Evolutionary conservation across 345 rosid genomes (phyloP), one percentile per base, ranked within the genome.

Genomic region (Combretum micranthum): DNA sequence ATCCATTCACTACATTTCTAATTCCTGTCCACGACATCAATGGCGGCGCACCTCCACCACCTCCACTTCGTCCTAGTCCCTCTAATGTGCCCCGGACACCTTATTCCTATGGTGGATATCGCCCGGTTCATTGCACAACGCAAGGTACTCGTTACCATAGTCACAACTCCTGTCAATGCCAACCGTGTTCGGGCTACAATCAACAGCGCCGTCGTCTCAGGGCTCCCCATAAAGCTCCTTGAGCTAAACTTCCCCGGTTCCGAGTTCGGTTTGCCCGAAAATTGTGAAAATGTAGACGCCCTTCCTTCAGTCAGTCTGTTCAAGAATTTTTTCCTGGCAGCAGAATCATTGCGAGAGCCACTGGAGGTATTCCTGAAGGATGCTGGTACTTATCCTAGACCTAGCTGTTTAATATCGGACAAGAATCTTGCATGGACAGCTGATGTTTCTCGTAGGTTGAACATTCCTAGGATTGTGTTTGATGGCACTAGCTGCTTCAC

Each of bases 341-440:
- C 43, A 4, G 43, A 37, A 19, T 19, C 45, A 57, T 15, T 61
- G 57, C 63, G 15, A 60, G 58, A 62, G 17, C 78, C 71, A 1
- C 65, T 70, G 0, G 75, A 77, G 51, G 65, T 68, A 43, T 62
- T 72, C 49, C 61, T 80, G 13, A 48, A 66, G 47, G 69, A 68
- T 4, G 72, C 51, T 77, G 20, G n/a, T n/a, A 32, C 39, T 32
- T 20, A 46, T 17, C 83, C 77, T 0, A 47, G 18, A 50, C 83
- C 83, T 19, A 68, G 50, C 51, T 87, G 96, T 56, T 53, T 87
- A 22, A 75, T 84, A 5, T 77, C 78, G 4, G 83, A 72, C 44
- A 64, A 67, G 63, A 60, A 62, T 50, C 69, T 74, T 3, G 57
- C 76, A 0, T 82, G 80, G 84, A 76, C 87, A 0, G 67, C 47